Conservation (phyloP, 306 rosid species). For the Datisca glomerata region DNA sequence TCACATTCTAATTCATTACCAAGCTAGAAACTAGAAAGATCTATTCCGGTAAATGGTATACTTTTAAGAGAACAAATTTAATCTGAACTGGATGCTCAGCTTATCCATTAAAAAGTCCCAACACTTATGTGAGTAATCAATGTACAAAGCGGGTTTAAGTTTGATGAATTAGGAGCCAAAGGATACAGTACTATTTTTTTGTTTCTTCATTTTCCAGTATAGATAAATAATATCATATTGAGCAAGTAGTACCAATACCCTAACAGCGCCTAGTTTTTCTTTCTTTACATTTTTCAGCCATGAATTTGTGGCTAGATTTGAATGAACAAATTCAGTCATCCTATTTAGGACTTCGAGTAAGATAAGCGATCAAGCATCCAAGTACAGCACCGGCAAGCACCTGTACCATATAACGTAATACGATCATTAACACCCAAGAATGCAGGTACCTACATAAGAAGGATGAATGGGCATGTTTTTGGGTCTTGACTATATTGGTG, state of each 20-base stretch:
- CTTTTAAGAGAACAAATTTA: too few species aligned
- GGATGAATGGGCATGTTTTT: neutral
- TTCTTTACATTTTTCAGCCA: slow-evolving; percentile 3
- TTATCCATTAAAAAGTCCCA: too few species aligned
- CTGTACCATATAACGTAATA: slow-evolving; percentile 20
- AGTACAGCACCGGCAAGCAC: slow-evolving; percentile 71
- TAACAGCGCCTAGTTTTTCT: slow-evolving; percentile 9
- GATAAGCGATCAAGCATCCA: slow-evolving; percentile 62
- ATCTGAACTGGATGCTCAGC: too few species aligned
- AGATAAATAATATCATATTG: neutral
- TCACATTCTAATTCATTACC: too few species aligned
- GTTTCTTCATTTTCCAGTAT: neutral
- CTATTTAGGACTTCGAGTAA: slow-evolving; percentile 15
- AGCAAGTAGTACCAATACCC: neutral
- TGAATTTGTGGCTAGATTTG: neutral
- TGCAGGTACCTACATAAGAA: neutral
- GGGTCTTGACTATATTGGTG: too few species aligned
- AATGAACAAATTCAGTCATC: slow-evolving; percentile 2
- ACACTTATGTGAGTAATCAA: too few species aligned
- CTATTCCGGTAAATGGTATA: too few species aligned
- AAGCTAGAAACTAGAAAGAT: too few species aligned
- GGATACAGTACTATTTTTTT: neutral
- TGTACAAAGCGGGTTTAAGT: too few species aligned
- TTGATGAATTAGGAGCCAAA: too few species aligned
- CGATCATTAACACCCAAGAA: neutral